A percentile compares a stretch with the other conserved stretches of the same genome.
phyloP scores from a whole-genome alignment of 805 yeast genomes.

The Yarrowia osloensis region DNA sequence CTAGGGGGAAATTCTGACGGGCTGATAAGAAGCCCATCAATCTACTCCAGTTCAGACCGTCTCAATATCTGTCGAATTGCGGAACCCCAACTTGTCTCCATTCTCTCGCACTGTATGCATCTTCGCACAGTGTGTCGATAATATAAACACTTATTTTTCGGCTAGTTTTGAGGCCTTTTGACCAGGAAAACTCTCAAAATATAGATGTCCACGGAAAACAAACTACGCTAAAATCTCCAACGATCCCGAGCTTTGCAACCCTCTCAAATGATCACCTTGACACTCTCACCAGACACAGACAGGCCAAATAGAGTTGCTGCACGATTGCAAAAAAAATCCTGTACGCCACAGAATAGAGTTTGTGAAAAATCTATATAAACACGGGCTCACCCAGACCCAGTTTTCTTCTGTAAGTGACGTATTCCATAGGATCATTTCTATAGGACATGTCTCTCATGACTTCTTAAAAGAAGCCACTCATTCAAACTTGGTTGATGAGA shows the following conservation, averaged over 20 bases:
- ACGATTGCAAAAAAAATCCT: not conserved
- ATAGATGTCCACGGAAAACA: not conserved
- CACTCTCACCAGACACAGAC: not conserved
- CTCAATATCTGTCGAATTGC: not conserved
- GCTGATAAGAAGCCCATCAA: not conserved
- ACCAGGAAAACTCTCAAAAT: not conserved
- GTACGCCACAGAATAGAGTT: not conserved
- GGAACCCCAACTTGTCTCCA: not conserved
- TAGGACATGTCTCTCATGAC: constrained; percentile 98
- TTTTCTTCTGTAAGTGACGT: constrained; percentile 67
- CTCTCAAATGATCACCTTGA: not conserved
- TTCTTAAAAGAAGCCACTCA: constrained; percentile 99
- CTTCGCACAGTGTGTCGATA: not conserved
- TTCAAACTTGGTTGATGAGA: constrained; percentile 99
- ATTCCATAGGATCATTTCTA: constrained; percentile 99
- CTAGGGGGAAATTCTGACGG: not conserved
- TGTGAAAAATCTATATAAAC: not conserved
- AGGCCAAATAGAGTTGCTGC: not conserved
- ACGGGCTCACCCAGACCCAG: constrained; percentile 26
- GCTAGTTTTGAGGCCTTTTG: not conserved
- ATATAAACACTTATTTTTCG: not conserved
- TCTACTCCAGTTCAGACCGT: not conserved
- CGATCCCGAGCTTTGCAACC: not conserved
- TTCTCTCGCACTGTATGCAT: not conserved
- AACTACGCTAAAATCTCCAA: not conserved